Evolutionary conservation across 805 yeast genomes (phyloP).

Genomic region (Tetrapisispora namnaoensis): DNA sequence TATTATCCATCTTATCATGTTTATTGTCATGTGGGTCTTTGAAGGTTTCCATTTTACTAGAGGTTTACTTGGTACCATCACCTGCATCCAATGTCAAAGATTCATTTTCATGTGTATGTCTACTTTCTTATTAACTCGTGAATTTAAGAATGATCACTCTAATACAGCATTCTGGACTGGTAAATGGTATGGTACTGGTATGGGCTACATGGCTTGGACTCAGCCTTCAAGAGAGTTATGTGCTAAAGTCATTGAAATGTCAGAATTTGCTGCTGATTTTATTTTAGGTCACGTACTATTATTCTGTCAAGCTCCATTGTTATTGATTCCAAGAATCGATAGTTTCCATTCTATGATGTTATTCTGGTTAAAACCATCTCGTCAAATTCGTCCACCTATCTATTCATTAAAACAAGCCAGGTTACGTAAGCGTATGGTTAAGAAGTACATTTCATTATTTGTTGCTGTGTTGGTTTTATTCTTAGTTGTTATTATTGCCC

Average conservation of each 20-base stretch:
- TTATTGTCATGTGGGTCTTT: conserved; percentile 93
- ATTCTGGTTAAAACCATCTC: conserved; percentile 96
- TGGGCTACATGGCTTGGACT: conserved; percentile 89
- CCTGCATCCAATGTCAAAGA: conserved; percentile 83
- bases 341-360: conserved; percentile 97
- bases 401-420: conserved; percentile 93
- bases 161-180: conserved; percentile 99
- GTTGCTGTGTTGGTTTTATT: conserved; percentile 60
- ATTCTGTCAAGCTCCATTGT: conserved; percentile 80
- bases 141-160: conserved; percentile 88
- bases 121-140: conserved; percentile 73
- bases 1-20: conserved; percentile 73
- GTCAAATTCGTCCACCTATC: conserved; percentile 96
- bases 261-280: conserved; percentile 95
- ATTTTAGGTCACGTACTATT: conserved; percentile 82
- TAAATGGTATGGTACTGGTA: conserved; percentile 92
- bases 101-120: conserved; percentile 78
- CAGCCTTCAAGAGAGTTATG: conserved; percentile 93
- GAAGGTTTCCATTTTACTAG: conserved; percentile 86
- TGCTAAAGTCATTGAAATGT: conserved; percentile 88
- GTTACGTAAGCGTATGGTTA: conserved; percentile 94
- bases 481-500: conserved; percentile 74
- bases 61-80: conserved; percentile 76
- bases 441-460: conserved; percentile 81
- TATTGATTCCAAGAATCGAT: conserved; percentile 80